phyloP scores from a whole-genome alignment of 2,329 filamentous ascomycete genomes.

The Cryphonectria naterciae region DNA sequence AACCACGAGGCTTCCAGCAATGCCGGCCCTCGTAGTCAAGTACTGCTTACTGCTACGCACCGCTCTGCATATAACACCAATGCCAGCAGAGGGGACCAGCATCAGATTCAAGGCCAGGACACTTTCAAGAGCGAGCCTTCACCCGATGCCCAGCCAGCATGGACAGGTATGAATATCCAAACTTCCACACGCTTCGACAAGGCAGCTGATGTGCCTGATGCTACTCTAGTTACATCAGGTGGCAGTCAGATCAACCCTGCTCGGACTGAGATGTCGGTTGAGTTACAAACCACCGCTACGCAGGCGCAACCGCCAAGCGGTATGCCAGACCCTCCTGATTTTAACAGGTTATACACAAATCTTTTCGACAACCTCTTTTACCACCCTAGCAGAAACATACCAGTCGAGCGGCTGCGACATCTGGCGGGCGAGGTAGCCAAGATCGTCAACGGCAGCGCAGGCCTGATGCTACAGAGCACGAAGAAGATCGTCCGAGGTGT shows the following conservation, averaged over 20 bases:
- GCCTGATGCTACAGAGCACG: not conserved
- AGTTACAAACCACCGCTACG: too few relatives aligned
- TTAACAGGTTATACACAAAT: not conserved
- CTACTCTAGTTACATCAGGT: too few relatives aligned
- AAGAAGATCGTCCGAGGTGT: not conserved
- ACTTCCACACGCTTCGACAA: too few relatives aligned
- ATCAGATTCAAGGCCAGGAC: not conserved
- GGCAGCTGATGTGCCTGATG: too few relatives aligned
- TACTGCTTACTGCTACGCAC: too few relatives aligned
- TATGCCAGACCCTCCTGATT: not conserved
- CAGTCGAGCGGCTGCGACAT: not conserved
- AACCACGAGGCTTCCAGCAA: too few relatives aligned
- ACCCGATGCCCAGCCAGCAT: not conserved
- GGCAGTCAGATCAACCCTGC: too few relatives aligned
- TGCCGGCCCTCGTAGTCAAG: too few relatives aligned
- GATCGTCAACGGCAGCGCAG: not conserved
- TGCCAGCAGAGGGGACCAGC: too few relatives aligned
- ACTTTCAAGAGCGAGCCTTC: not conserved
- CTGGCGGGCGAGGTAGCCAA: not conserved
- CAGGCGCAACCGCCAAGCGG: not conserved
- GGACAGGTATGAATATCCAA: too few relatives aligned
- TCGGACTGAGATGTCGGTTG: too few relatives aligned
- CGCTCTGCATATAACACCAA: not conserved
- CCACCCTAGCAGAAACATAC: not conserved
- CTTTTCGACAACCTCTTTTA: not conserved